Evolutionary conservation across 345 rosid genomes (phyloP).

Genomic region (Eucalyptus cladocalyx): DNA sequence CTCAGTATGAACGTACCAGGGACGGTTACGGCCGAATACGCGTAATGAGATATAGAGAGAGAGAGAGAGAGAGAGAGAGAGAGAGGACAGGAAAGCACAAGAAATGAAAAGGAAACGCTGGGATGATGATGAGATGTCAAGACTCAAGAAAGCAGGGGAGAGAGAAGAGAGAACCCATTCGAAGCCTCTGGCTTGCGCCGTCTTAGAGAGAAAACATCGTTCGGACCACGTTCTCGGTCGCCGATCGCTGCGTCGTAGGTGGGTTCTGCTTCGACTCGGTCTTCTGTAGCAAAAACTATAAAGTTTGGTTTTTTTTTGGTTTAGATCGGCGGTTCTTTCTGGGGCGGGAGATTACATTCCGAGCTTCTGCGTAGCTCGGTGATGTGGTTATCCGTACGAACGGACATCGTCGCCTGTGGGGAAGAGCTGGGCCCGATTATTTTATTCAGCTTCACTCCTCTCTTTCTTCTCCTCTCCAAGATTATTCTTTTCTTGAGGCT

Average conservation of each 20-base stretch:
- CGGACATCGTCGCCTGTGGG: not conserved
- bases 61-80: not conserved
- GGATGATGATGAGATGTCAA: not conserved
- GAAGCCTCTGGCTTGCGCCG: not conserved
- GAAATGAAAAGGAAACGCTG: not conserved
- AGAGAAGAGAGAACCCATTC: not conserved
- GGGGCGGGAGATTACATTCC: not conserved
- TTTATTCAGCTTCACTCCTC: not conserved
- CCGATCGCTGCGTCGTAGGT: not conserved
- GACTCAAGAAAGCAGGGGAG: not conserved
- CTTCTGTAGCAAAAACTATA: not conserved
- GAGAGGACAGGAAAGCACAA: not conserved
- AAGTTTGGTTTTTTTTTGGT: not conserved
- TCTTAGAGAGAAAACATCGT: not conserved
- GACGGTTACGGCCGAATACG: not conserved
- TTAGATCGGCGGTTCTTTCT: not conserved
- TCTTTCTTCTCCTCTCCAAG: not conserved
- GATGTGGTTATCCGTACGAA: not conserved
- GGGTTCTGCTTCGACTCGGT: not conserved
- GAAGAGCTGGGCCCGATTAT: not conserved
- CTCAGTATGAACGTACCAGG: not conserved
- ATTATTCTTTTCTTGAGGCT: not conserved
- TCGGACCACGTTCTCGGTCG: not conserved
- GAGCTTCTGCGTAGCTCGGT: not conserved
- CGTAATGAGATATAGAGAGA: too few species aligned